phyloP scores from a whole-genome alignment of 1,284 basidiomycete species.

The Austroboletus niveus region DNA sequence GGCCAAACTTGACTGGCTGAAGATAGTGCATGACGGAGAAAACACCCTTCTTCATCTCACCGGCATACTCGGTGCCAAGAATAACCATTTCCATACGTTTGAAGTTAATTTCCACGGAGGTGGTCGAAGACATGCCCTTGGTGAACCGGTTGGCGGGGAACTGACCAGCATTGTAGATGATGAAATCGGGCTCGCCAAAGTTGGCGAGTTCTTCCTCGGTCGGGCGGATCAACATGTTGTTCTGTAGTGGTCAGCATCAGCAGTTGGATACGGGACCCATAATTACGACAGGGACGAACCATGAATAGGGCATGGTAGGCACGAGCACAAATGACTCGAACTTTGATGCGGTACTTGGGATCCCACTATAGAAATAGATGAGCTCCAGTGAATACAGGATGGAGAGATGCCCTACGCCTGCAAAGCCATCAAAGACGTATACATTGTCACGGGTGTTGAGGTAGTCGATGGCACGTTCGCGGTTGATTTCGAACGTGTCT shows the following conservation, averaged over 20 bases:
- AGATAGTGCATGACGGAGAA: constrained; percentile 99
- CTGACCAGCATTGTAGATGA: constrained; percentile 99
- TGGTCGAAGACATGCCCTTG: constrained; percentile 98
- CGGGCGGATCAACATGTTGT: constrained; percentile 99
- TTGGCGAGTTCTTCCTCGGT: constrained; percentile 91
- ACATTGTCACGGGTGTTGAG: constrained; percentile 98
- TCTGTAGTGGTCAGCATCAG: constrained; percentile 47
- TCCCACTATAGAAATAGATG: constrained; percentile 68
- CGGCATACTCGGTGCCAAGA: constrained; percentile 98
- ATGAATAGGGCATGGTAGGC: constrained; percentile 99
- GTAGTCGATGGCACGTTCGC: constrained; percentile 99
- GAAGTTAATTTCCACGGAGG: constrained; percentile 99
- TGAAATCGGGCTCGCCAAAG: constrained; percentile 99
- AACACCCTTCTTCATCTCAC: constrained; percentile 99
- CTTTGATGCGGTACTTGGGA: constrained; percentile 99
- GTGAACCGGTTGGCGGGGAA: constrained; percentile 99
- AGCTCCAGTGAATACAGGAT: background rate
- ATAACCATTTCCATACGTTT: constrained; percentile 99
- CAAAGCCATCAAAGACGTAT: constrained; percentile 98
- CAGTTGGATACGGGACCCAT: constrained; percentile 2
- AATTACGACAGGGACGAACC: constrained; percentile 52
- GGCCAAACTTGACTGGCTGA: constrained; percentile 98
- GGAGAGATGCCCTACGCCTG: constrained; percentile 59
- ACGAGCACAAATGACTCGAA: constrained; percentile 97
- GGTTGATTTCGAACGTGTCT: constrained; percentile 99